A percentile compares a stretch with the other conserved stretches of the same genome.
These are phyloP conservation scores for Dillenia suffruticosa DNA, from an alignment of 164 flowering plant species.

Conservation along the genomic window DNA sequence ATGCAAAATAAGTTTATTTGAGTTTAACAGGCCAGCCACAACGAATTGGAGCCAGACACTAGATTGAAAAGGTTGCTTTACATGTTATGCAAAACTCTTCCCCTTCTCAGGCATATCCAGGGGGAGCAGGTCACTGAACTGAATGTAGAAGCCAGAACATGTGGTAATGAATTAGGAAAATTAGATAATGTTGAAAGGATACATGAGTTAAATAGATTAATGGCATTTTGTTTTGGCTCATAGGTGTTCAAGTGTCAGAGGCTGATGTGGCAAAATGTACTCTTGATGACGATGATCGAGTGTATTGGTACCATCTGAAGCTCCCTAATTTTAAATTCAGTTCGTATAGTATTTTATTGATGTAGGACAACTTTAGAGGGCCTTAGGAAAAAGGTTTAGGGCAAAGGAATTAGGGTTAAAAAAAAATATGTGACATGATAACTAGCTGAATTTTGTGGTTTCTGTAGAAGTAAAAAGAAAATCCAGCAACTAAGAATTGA, in stretches of 20 bases:
- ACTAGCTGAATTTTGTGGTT: no score
- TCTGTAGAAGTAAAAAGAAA: no score
- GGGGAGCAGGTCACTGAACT: conserved; percentile 58
- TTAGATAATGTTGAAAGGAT: no score
- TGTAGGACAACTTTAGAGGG: background rate
- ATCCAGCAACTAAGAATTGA: no score
- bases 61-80: conserved; percentile 50
- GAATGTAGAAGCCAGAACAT: conserved; percentile 39
- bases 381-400: no score
- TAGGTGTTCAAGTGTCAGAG: conserved; percentile 40
- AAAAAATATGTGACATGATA: no score
- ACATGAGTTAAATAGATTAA: background rate
- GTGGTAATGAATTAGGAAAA: conserved; percentile 29
- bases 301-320: conserved; percentile 50
- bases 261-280: conserved; percentile 28
- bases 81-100: conserved; percentile 51
- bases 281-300: conserved; percentile 58
- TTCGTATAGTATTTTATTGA: background rate
- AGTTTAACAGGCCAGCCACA: conserved; percentile 27
- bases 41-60: conserved; percentile 29
- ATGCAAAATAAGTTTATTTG: background rate
- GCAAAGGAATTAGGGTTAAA: no score
- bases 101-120: conserved; percentile 56
- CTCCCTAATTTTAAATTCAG: conserved; percentile 6
- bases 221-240: conserved; percentile 6